Evolutionary conservation across 305 asterid genomes (phyloP), one percentile per base, ranked within the genome.

Genomic region (Fraxinus sp.): DNA sequence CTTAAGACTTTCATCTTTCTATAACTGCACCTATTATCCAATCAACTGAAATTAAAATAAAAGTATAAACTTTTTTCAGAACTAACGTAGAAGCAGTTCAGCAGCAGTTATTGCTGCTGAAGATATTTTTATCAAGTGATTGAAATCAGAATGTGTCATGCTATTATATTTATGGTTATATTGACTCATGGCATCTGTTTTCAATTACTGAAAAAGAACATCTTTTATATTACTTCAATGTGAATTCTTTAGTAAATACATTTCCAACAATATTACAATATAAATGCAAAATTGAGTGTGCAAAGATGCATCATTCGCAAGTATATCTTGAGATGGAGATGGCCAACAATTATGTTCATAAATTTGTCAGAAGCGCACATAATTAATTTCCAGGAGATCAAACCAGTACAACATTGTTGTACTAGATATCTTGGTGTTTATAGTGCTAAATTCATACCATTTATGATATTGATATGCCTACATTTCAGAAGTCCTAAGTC

Each of bases 21-120:
- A 6, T 55, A 26, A 11, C 20, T 26, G 37, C 77, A 66, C 26
- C 71, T 83, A 74, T 76, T 75, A 66, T 78, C 80, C 81, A 78
- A 80, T 77, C 44, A 74, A 75, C 79, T 74, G 62, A 35, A 13
- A 72, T 49, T 14, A 75, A 35, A 37, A 30, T 28, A 7, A 32
- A 9, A 26, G 28, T 26, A 26, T 26, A 26, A 26, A 26, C 30
- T 66, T 9, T 64, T 64, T 24, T 66, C 74, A 24, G 14, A 11
- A 26, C n/a, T 26, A 66, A 10, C 33, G 10, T 66, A 68, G 18
- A 68, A 28, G 74, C 39, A 28, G 74, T 68, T 28, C 36, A 68
- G 32, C 74, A 26, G 32, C 10, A 68, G 74, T 26, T 68, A 26
- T 26, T 68, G 18, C 18, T 28, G 18, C 74, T 68, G 74, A 16